Percentiles rank a stretch among this genome's conserved stretches.
These are phyloP conservation scores for Calendula officinalis DNA, from an alignment of 129 eudicot genomes.

Conservation along the genomic window DNA sequence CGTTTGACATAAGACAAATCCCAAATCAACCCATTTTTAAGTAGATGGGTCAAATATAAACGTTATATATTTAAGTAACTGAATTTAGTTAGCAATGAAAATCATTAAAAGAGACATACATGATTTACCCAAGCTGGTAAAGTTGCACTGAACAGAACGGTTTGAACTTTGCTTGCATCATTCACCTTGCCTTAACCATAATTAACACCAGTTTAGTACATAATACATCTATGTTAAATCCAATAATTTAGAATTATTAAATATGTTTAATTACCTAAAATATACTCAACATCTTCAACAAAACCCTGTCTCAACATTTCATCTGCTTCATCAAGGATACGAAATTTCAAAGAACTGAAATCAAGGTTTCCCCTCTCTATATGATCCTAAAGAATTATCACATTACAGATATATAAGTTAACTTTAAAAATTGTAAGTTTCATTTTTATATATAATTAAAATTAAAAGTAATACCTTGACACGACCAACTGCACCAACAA, in stretches of 20 bases:
- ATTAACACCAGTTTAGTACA: neutral
- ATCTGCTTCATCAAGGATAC: slow-evolving; percentile 93
- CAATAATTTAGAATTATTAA: neutral
- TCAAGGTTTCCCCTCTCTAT: slow-evolving; percentile 71
- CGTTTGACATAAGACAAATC: neutral
- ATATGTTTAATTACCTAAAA: slow-evolving; percentile 51
- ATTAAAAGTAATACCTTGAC: slow-evolving; percentile 51
- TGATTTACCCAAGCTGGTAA: slow-evolving; percentile 24
- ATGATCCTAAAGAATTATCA: slow-evolving; percentile 54
- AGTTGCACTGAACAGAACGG: slow-evolving; percentile 93
- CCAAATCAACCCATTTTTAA: neutral
- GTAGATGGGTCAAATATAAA: slow-evolving; percentile 10
- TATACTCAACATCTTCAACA: slow-evolving; percentile 92
- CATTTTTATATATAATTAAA: neutral
- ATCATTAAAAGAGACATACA: slow-evolving; percentile 34
- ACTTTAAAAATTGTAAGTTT: neutral
- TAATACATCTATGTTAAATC: slow-evolving; percentile 2
- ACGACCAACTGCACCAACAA: slow-evolving; percentile 84
- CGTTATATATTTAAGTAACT: neutral
- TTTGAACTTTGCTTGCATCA: slow-evolving; percentile 82
- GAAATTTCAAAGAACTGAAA: slow-evolving; percentile 66
- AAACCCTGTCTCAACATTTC: slow-evolving; percentile 94
- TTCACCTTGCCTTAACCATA: slow-evolving; percentile 68
- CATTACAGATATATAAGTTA: neutral
- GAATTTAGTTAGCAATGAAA: neutral